Base-by-base conservation (phyloP, 768 basidiomycete genomes). In the Mycena capillaripes region DNA sequence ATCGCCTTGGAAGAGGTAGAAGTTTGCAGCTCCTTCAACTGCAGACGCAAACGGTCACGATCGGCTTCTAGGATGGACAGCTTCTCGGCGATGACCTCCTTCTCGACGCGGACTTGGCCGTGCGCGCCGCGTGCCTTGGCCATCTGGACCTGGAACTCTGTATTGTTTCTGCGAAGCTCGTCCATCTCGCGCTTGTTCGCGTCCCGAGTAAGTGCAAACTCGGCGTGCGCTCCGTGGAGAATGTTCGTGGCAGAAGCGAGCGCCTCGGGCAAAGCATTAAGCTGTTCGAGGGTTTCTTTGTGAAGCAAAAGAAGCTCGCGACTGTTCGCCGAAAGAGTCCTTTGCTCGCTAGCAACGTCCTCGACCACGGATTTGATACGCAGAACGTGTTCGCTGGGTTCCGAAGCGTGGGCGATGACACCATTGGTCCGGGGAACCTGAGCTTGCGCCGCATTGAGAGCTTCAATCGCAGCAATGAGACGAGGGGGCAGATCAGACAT, bases 51-150 rank as follows among this genome's bases (percentile, higher is more conserved):
- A 6, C 82, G 81, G 25, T 95, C 92, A 25, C 93, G 89, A 63
- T 95, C 94, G 32, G 79, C 84, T 78, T 95, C 94, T 0, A 85
- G 84, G 27, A 84, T 83, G 27, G 79, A 82, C 34, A 94, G 81
- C 72, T 93, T 92, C 73, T 95, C 93, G 25, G 77, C 81, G 55
- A 95, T 79, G 42, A 89, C 83, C 58, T 95, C 95, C 82, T 95
- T 96, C 84, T 96, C 95, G 17, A 93, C 93, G 19, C 93, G 90
- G 7, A 93, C 88, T 77, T 93, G 92, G 0, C 94, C 93, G 75
- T 94, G 91, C 17, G 91, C 90, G 25, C 90, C 89, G 63, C 93
- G 92, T 59, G 95, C 92, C 81, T 94, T 94, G 16, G 90, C 88
- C 14, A 96, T 76, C 76, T 95, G 92, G 38, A 91, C 83, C 76